Evolutionary conservation across 768 basidiomycete genomes (phyloP), one percentile per base, ranked within the genome.

Genomic region (Leccinum subgranulosum): DNA sequence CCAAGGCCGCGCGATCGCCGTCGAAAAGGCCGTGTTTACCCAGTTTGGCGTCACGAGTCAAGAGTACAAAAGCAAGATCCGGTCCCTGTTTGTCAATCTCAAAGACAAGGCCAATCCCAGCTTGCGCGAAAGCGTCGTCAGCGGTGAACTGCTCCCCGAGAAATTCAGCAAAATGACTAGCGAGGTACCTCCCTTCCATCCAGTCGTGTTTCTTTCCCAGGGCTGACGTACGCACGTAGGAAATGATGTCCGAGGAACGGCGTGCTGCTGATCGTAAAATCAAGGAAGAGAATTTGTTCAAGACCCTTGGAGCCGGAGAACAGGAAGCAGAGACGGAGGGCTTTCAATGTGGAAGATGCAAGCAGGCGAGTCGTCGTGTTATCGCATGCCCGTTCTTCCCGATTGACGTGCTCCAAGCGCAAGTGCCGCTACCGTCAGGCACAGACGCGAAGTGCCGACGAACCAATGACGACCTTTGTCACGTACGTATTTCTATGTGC

Each of bases 391-490:
- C n/a, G 12, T n/a, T 27, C 5, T 43, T 12, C 27, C 17, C 17
- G 12, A 46, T 39, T 63, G 14, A 64, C 34, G 6, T 39, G 51
- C 55, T 41, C 41, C 19, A 59, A 89, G 87, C 77, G 89, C 66
- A 92, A 94, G 76, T 92, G 92, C 66, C 83, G 88, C 47, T 98
- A 97, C 66, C 88, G 92, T 63, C 94, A 98, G 77, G 92, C 93
- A 65, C 97, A 99, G 71, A 99, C 97, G 8, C 83, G 97, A 55
- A 94, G 92, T 68, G 96, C 97, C 8, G 97, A 98, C 76, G 97
- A 98, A 75, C 95, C 96, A 23, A 98, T 98, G 95, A 98, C 96
- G 3, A 95, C 94, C 19, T 96, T 94, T 69, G 92, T 94, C 63
- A 94, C 91, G 85, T 92, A 74, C 60, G 80, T 77, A 29, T 14